Percentiles rank a stretch among this genome's conserved stretches.
phyloP scores from a whole-genome alignment of 2,329 filamentous ascomycete species.

The Colletotrichum kahawae region DNA sequence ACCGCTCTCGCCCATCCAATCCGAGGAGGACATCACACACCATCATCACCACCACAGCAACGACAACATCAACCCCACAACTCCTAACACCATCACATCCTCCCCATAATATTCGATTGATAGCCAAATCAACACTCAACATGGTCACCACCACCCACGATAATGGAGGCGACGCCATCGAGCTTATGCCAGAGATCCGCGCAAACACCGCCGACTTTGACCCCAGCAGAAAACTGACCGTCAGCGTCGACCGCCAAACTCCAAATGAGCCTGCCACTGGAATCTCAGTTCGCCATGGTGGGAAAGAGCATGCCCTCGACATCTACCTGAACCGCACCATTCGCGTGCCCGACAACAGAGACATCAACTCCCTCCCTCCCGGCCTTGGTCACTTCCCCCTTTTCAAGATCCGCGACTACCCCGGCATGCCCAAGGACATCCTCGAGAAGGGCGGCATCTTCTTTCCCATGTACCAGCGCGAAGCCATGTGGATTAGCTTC shows the following conservation, averaged over 20 bases:
- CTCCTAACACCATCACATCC: background rate
- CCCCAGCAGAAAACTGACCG: constrained; percentile 7
- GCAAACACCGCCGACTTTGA: background rate
- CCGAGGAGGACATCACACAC: background rate
- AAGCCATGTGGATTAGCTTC: constrained; percentile 46
- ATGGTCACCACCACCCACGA: background rate
- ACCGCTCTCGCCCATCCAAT: background rate
- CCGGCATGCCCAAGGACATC: constrained; percentile 37
- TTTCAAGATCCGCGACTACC: constrained; percentile 36
- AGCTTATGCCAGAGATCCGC: constrained; percentile 16
- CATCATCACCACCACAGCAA: background rate
- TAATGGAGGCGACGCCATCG: background rate
- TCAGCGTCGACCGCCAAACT: background rate
- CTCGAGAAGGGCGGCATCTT: constrained; percentile 46
- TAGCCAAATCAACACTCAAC: background rate
- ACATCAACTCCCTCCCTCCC: constrained; percentile 36
- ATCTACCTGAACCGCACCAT: constrained; percentile 46
- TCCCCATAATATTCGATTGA: background rate
- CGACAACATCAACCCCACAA: background rate
- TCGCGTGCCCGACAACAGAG: constrained; percentile 44
- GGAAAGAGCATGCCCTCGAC: constrained; percentile 24
- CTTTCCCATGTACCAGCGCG: constrained; percentile 49
- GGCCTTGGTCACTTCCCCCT: constrained; percentile 42
- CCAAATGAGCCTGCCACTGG: background rate
- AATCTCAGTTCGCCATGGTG: constrained; percentile 11